A percentile compares a stretch with the other conserved stretches of the same genome.
Conservation (phyloP, 192 early-diverging fungal genomes). For the Cladochytrium replicatum region DNA sequence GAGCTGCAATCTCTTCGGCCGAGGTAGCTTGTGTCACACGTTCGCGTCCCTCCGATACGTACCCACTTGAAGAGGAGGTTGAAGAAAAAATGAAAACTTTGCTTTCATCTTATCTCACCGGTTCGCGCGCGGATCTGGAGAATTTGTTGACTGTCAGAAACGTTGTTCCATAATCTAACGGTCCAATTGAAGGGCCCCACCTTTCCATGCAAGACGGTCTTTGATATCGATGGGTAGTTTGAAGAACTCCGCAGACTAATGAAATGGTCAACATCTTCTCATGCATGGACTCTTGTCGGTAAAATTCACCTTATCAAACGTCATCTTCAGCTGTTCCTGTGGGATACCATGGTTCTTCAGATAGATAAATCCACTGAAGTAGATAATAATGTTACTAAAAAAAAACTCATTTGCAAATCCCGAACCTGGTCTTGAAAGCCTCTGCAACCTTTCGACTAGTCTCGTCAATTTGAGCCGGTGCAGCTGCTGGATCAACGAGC, state of each 20-base stretch:
- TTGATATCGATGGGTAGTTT: conserved; percentile 36
- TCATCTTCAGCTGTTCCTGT: conserved; percentile 29
- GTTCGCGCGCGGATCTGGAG: conserved; percentile 30
- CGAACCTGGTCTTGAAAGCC: conserved; percentile 36
- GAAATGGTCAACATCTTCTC: background rate
- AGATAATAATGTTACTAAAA: background rate
- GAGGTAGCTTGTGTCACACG: conserved; percentile 49
- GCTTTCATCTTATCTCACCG: too few species aligned
- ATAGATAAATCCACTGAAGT: conserved; percentile 50
- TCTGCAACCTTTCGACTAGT: conserved; percentile 35
- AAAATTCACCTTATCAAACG: conserved; percentile 34
- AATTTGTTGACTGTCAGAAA: conserved; percentile 11
- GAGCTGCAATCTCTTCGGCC: conserved; percentile 40
- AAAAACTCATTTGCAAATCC: conserved; percentile 50
- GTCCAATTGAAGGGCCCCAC: too few species aligned
- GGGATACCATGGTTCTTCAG: conserved; percentile 51
- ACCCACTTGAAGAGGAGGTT: too few species aligned
- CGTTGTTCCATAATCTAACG: too few species aligned
- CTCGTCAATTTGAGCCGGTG: conserved; percentile 21
- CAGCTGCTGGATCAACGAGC: conserved; percentile 20
- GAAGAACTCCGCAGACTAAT: conserved; percentile 43
- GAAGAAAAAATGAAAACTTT: too few species aligned
- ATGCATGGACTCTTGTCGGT: too few species aligned
- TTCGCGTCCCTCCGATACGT: too few species aligned
- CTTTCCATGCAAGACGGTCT: too few species aligned